These are phyloP conservation scores for Nitzschia putrida DNA, from an alignment of 108 stramenopile genomes.

Conservation along the genomic window DNA sequence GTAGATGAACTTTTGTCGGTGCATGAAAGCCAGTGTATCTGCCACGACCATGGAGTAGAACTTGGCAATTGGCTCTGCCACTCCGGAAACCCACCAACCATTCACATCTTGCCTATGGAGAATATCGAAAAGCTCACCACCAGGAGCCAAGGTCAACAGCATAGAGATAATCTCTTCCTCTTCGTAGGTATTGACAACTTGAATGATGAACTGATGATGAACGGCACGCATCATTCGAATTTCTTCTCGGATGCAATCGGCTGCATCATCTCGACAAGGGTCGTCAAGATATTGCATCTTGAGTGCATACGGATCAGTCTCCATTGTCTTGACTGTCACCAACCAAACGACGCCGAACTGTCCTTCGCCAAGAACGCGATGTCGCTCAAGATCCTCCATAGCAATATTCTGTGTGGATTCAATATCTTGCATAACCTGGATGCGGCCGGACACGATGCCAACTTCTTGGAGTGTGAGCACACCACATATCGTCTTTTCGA, in stretches of 20 bases:
- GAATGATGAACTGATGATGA: constrained; percentile 93
- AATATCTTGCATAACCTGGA: constrained; percentile 9
- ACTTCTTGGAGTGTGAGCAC: constrained; percentile 53
- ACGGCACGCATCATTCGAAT: constrained; percentile 82
- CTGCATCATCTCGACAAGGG: constrained; percentile 84
- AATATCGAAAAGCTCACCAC: constrained; percentile 79
- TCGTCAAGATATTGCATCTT: constrained; percentile 87
- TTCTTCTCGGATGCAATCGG: constrained; percentile 72
- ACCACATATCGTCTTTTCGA: constrained; percentile 63
- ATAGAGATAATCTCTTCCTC: constrained; percentile 59
- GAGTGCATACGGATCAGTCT: constrained; percentile 64
- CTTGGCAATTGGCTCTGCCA: constrained; percentile 47
- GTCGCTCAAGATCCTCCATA: constrained; percentile 54
- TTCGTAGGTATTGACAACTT: constrained; percentile 81
- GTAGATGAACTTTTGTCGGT: constrained; percentile 69
- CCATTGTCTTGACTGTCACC: constrained; percentile 11
- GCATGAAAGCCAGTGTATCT: constrained; percentile 80
- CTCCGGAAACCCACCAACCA: constrained; percentile 37
- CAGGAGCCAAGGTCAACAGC: constrained; percentile 64
- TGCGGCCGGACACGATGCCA: constrained; percentile 11
- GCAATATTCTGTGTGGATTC: constrained; percentile 30
- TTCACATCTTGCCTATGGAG: constrained; percentile 46
- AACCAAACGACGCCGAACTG: constrained; percentile 83
- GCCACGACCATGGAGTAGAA: constrained; percentile 72
- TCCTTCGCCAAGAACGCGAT: constrained; percentile 78